phyloP scores from a whole-genome alignment of 768 basidiomycete species.

The Phaeotremella fagi region DNA sequence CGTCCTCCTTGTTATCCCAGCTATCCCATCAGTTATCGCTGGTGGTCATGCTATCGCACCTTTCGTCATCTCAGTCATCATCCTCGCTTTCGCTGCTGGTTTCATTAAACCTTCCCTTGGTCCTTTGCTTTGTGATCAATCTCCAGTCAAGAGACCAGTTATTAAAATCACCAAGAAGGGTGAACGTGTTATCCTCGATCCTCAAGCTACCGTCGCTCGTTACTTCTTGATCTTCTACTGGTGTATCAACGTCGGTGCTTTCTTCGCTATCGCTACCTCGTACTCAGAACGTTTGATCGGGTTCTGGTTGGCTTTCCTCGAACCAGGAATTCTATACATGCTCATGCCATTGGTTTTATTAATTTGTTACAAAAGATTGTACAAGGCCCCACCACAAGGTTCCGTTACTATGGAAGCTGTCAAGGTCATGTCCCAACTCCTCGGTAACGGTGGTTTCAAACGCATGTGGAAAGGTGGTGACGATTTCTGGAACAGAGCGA shows the following conservation, averaged over 20 bases:
- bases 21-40: conserved; percentile 37
- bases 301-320: conserved; percentile 44
- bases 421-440: conserved; percentile 29
- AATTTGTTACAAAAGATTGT: conserved; percentile 27
- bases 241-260: conserved; percentile 46
- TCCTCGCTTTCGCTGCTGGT: conserved; percentile 44
- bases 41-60: conserved; percentile 25
- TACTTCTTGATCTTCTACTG: conserved; percentile 44
- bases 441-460: conserved; percentile 27
- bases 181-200: conserved; percentile 44
- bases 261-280: conserved; percentile 42
- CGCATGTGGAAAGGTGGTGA: conserved; percentile 28
- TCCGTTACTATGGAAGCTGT: conserved; percentile 37
- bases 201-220: conserved; percentile 37
- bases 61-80: conserved; percentile 40
- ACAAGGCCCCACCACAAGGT: conserved; percentile 41
- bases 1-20: conserved; percentile 43
- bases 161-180: conserved; percentile 32
- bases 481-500: conserved; percentile 44
- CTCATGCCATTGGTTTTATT: conserved; percentile 44
- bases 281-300: conserved; percentile 44
- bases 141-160: conserved; percentile 33
- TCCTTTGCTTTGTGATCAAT: conserved; percentile 47
- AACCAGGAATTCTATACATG: conserved; percentile 44
- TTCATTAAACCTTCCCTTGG: conserved; percentile 48